These are phyloP conservation scores for Puccinia coronata DNA, from an alignment of 1,284 basidiomycete genomes.

Conservation along the genomic window DNA sequence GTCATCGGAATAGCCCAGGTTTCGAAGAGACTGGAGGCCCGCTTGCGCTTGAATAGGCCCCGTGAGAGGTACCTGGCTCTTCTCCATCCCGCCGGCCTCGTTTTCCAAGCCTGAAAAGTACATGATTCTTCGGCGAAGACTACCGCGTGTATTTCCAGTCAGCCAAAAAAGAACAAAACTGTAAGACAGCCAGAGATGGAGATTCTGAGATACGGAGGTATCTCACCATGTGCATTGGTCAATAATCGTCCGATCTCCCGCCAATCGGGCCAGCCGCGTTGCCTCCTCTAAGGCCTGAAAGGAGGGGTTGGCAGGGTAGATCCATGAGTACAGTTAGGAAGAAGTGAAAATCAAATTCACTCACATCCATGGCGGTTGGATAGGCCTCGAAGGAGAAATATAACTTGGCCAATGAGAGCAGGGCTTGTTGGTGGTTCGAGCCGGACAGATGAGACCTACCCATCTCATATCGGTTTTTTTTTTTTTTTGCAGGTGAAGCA, in stretches of 20 bases:
- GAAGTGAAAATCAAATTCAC: slow-evolving; percentile 1
- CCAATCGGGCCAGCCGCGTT: slow-evolving; percentile 36
- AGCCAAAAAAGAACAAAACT: not conserved
- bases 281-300: slow-evolving; percentile 45
- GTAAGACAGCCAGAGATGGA: not conserved
- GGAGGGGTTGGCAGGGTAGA: not conserved
- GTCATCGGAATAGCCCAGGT: slow-evolving; percentile 19
- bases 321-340: no score
- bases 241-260: slow-evolving; percentile 29
- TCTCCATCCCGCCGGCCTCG: not conserved
- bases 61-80: not conserved
- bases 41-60: slow-evolving; percentile 45
- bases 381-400: slow-evolving; percentile 44
- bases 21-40: slow-evolving; percentile 28
- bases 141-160: not conserved
- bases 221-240: slow-evolving; percentile 47
- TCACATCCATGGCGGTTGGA: slow-evolving; percentile 46
- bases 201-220: not conserved
- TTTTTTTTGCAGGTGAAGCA: no score
- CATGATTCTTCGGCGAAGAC: slow-evolving; percentile 19
- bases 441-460: slow-evolving; percentile 6
- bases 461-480: not conserved
- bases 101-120: slow-evolving; percentile 34
- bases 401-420: slow-evolving; percentile 42
- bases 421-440: slow-evolving; percentile 44